Evolutionary conservation across 1,284 basidiomycete genomes (phyloP).

Genomic region (Moniliophthora roreri): DNA sequence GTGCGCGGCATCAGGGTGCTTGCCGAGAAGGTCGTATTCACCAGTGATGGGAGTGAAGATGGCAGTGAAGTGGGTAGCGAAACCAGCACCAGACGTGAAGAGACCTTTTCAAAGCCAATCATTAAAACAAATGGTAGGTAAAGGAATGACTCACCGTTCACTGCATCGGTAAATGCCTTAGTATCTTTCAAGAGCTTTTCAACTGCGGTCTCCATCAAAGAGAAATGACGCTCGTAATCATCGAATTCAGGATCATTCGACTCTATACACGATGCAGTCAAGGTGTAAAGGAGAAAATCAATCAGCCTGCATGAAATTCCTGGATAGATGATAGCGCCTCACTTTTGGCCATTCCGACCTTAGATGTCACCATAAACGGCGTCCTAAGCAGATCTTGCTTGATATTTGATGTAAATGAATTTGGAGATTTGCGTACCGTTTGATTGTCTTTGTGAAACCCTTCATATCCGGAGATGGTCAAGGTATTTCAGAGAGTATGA

Average conservation of each 20-base stretch:
- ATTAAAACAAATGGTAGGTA: not conserved
- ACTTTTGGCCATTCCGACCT: conserved; percentile 92
- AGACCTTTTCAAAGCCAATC: conserved; percentile 56
- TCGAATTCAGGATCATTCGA: conserved; percentile 88
- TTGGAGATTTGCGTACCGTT: conserved; percentile 9
- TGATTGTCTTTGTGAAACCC: conserved; percentile 18
- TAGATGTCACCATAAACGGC: conserved; percentile 83
- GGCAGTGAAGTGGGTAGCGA: conserved; percentile 73
- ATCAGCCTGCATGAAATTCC: not conserved
- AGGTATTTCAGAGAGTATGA: no score
- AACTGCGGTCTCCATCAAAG: conserved; percentile 75
- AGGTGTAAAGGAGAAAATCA: not conserved
- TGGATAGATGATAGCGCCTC: conserved; percentile 28
- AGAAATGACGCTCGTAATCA: conserved; percentile 78
- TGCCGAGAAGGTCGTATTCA: conserved; percentile 81
- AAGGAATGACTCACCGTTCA: conserved; percentile 55
- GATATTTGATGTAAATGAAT: not conserved
- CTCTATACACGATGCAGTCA: conserved; percentile 40
- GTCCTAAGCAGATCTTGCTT: conserved; percentile 49
- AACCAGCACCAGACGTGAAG: conserved; percentile 77
- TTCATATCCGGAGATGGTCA: conserved; percentile 9
- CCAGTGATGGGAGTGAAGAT: conserved; percentile 82
- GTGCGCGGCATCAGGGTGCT: conserved; percentile 75
- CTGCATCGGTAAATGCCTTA: conserved; percentile 83
- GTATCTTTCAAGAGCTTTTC: conserved; percentile 94